Percentiles rank a stretch among this genome's conserved stretches.
Evolutionary conservation across 768 basidiomycete species (phyloP).

Genomic region (Rhodocollybia butyracea): DNA sequence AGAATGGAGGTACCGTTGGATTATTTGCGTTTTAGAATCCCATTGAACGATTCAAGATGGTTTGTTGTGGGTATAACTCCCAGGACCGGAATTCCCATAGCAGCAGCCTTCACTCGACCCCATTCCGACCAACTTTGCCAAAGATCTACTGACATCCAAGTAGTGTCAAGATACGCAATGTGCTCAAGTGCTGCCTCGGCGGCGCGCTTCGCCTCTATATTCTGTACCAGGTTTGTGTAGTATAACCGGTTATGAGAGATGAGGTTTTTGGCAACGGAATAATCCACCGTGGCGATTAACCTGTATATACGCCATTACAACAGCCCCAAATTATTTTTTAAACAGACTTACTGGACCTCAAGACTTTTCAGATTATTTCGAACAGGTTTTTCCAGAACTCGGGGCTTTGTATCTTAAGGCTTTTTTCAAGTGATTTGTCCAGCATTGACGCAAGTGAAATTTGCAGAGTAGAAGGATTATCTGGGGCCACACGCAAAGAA

Average conservation of each 20-base stretch:
- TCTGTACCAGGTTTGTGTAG: not conserved
- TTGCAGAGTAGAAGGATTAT: conserved; percentile 33
- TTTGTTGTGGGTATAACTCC: no score
- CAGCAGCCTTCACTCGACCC: conserved; percentile 23
- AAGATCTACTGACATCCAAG: conserved; percentile 23
- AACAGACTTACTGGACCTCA: conserved; percentile 17
- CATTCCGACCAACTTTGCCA: conserved; percentile 31
- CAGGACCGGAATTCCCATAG: conserved; percentile 14
- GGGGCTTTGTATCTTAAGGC: conserved; percentile 4
- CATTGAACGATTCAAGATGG: conserved; percentile 38
- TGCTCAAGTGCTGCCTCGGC: conserved; percentile 13
- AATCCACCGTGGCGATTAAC: not conserved
- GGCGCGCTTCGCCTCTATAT: not conserved
- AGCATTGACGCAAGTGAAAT: conserved; percentile 35
- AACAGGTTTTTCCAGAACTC: not conserved
- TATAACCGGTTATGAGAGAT: not conserved
- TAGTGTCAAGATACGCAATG: conserved; percentile 19
- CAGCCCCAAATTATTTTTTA: not conserved
- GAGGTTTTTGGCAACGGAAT: not conserved
- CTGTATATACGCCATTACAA: not conserved
- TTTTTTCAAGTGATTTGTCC: conserved; percentile 25
- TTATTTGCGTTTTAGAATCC: conserved; percentile 26
- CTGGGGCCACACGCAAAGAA: conserved; percentile 23
- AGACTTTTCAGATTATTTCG: not conserved
- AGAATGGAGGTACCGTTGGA: no score